Evolutionary conservation across 2,329 filamentous ascomycete species (phyloP), one percentile per base, ranked within the genome.

Genomic region (Colletotrichum agaves): DNA sequence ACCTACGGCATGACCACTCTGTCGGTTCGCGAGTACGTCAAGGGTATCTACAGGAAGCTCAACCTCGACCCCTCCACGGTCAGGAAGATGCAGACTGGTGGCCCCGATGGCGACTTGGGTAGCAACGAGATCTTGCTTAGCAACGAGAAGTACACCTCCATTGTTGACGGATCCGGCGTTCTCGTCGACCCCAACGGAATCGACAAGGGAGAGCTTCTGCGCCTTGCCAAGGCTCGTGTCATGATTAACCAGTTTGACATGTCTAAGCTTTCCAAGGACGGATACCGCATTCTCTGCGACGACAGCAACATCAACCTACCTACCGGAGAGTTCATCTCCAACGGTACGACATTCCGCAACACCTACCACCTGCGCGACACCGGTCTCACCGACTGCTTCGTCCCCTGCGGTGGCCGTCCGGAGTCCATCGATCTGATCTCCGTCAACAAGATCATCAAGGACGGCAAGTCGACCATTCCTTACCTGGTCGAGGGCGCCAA

Each of bases 401-500:
- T 99, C 21, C 96, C 96, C 33, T 99, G 96, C 74, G 96, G 96
- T 82, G 96, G 96, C 63, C 93, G 96, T 23, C 96, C 96, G 2
- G 96, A 98, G 81, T 98, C 95, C 1, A 97, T 99, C 73, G 95
- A 99, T 78, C 88, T 98, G 66, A 91, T 93, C 63, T 93, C 91
- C 7, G 95, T 94, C 69, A 91, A 87, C 81, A 93, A 92, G 78
- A 87, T 99, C 70, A 98, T 99, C 80, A 89, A 91, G 77, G 90
- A 97, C 70, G 94, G 94, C 81, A 98, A 97, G 83, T 86, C 88
- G 21, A 88, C 87, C 11, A 91, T 99, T 69, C 94, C 95, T 1
- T 99, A 97, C 82, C 96, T 99, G 61, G 95, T 99, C 49, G 96
- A 99, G 82, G 96, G 96, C 60, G 96, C 96, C 80, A 99, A 98